Evolutionary conservation across 768 basidiomycete genomes (phyloP).

Genomic region (Inosperma sp.): DNA sequence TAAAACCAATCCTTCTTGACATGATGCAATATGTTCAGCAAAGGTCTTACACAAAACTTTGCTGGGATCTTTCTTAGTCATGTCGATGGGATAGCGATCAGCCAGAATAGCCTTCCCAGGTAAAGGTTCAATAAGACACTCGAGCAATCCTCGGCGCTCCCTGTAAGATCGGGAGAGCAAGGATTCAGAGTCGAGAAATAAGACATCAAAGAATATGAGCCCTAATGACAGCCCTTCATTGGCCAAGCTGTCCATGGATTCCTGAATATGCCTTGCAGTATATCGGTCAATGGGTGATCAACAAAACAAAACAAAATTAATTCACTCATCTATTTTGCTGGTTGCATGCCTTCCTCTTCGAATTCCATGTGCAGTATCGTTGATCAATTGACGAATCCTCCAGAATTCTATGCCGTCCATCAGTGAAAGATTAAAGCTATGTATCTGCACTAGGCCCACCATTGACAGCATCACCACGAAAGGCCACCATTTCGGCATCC

Average conservation of each 20-base stretch:
- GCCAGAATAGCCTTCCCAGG: slow-evolving; percentile 64
- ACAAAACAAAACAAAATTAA: background rate
- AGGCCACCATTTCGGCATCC: slow-evolving; percentile 92
- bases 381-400: slow-evolving; percentile 60
- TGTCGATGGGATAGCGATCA: slow-evolving; percentile 45
- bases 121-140: slow-evolving; percentile 47
- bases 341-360: slow-evolving; percentile 30
- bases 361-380: slow-evolving; percentile 52
- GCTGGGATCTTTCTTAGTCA: slow-evolving; percentile 22
- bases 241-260: slow-evolving; percentile 31
- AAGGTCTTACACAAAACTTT: slow-evolving; percentile 41
- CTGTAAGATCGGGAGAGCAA: slow-evolving; percentile 55
- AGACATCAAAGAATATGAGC: slow-evolving; percentile 83
- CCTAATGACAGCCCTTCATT: slow-evolving; percentile 55
- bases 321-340: slow-evolving; percentile 5
- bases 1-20: slow-evolving; percentile 70
- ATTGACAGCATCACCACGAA: slow-evolving; percentile 63
- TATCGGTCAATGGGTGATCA: slow-evolving; percentile 9
- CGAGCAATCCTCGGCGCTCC: slow-evolving; percentile 56
- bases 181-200: slow-evolving; percentile 60
- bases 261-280: too few relatives aligned
- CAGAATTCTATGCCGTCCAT: slow-evolving; percentile 56
- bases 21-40: slow-evolving; percentile 44
- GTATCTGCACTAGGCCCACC: slow-evolving; percentile 41
- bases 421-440: background rate